Evolutionary conservation across 495 filamentous ascomycete genomes (phyloP), one percentile per base, ranked within the genome.

Genomic region (Clavariopsis aquatica): DNA sequence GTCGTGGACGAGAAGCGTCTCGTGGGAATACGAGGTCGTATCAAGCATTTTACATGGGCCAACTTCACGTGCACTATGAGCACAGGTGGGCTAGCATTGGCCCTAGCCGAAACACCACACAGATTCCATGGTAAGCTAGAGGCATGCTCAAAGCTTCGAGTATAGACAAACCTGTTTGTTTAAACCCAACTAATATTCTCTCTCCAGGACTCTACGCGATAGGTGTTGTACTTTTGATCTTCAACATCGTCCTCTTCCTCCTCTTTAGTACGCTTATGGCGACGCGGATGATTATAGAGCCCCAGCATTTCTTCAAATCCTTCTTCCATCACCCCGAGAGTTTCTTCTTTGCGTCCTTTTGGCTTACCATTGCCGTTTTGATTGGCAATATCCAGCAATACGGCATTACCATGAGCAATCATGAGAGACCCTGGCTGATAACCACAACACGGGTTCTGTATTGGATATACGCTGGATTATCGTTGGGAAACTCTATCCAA

Each of bases 41-140:
- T 89, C 4, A 78, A 82, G 62, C 87, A 89, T 66, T 87, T 89
- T 66, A 89, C 87, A 7, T 89, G 85, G 83, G 85, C 86, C n/a
- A 88, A 85, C 81, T 90, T 86, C 71, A 87, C 84, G 17, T 72
- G 83, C 13, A 85, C 83, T 10, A 89, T 89, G 85, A 82, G 85
- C 31, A 85, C 83, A 1, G 84, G 85, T 13, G 87, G 86, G 9
- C 73, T 90, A 10, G 84, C 87, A 23, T 75, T 91, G 24, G 71
- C 85, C 36, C 75, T 91, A 26, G 81, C 77, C 36, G 76, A 77
- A 57, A 79, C 82, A n/a, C 88, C 86, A 1, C 78, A 85, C 64
- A 74, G 76, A 19, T 88, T 89, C 76, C 58, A 66, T 3, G 65
- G 65, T 68, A 60, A 20, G 52, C 24, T 22, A 57, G 22, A 34